phyloP scores from a whole-genome alignment of 495 filamentous ascomycete species.

The Aspergillus carlsbadensis region DNA sequence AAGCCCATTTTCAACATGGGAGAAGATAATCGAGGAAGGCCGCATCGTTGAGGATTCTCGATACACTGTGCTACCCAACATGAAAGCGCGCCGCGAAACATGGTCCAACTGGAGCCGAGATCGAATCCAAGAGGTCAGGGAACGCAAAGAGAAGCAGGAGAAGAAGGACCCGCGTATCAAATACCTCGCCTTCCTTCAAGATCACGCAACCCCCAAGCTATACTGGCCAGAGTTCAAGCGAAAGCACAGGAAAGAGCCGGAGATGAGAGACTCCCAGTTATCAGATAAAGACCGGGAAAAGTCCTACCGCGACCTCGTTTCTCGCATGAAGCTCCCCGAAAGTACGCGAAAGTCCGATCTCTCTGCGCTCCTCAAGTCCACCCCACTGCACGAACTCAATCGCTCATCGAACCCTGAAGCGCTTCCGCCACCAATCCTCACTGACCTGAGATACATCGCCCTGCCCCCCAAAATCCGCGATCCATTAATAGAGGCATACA shows the following conservation, averaged over 20 bases:
- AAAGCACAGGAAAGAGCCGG: slow-evolving; percentile 77
- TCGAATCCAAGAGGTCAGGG: slow-evolving; percentile 67
- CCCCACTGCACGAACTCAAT: slow-evolving; percentile 65
- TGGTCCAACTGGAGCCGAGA: slow-evolving; percentile 80
- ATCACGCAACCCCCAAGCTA: slow-evolving; percentile 79
- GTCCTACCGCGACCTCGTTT: slow-evolving; percentile 84
- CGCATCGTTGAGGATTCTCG: slow-evolving; percentile 80
- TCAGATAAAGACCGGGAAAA: slow-evolving; percentile 89
- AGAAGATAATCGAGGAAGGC: slow-evolving; percentile 79
- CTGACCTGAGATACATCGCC: slow-evolving; percentile 81
- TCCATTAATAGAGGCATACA: slow-evolving; percentile 70
- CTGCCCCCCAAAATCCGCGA: slow-evolving; percentile 68
- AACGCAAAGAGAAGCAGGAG: slow-evolving; percentile 70
- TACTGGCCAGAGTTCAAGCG: slow-evolving; percentile 97
- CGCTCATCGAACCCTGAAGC: slow-evolving; percentile 58
- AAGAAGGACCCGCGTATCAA: slow-evolving; percentile 83
- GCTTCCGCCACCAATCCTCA: slow-evolving; percentile 67
- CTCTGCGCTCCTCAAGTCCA: slow-evolving; percentile 67
- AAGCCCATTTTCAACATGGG: slow-evolving; percentile 91
- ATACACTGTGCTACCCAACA: slow-evolving; percentile 79
- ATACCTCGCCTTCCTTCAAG: slow-evolving; percentile 79
- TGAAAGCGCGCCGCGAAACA: slow-evolving; percentile 74
- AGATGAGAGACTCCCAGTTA: slow-evolving; percentile 75
- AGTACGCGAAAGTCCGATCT: slow-evolving; percentile 77
- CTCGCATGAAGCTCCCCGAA: slow-evolving; percentile 71